phyloP scores from a whole-genome alignment of 495 filamentous ascomycete species.

The Astrothelium macrocarpum region DNA sequence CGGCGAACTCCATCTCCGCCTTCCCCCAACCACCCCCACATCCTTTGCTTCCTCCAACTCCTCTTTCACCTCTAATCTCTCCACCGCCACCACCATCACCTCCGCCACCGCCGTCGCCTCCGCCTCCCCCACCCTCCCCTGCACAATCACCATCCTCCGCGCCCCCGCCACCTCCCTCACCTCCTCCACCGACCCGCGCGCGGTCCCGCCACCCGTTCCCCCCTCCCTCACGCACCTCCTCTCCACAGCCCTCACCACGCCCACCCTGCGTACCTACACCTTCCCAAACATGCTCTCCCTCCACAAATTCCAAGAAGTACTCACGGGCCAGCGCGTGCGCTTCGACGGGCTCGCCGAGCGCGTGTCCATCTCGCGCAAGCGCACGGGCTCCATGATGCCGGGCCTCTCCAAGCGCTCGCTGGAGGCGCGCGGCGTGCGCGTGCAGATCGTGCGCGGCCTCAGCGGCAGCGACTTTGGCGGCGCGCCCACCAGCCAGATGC shows the following conservation, averaged over 20 bases:
- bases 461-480: slow-evolving; percentile 44
- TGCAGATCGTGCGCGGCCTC: slow-evolving; percentile 54
- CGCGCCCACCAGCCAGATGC: slow-evolving; percentile 44
- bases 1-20: slow-evolving; percentile 32
- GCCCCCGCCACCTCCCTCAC: slow-evolving; percentile 29
- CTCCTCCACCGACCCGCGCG: slow-evolving; percentile 25
- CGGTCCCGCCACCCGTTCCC: slow-evolving; percentile 17
- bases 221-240: slow-evolving; percentile 24
- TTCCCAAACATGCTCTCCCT: slow-evolving; percentile 45
- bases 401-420: slow-evolving; percentile 88
- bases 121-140: slow-evolving; percentile 14
- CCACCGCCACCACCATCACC: not conserved
- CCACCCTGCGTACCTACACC: slow-evolving; percentile 27
- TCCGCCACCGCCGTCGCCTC: slow-evolving; percentile 15
- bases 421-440: slow-evolving; percentile 62
- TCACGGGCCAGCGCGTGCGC: slow-evolving; percentile 52
- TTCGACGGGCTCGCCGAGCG: slow-evolving; percentile 48
- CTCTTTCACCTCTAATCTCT: not conserved
- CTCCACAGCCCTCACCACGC: slow-evolving; percentile 16
- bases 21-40: slow-evolving; percentile 14
- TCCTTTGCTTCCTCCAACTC: not conserved
- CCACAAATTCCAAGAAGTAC: slow-evolving; percentile 62
- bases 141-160: slow-evolving; percentile 28
- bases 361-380: slow-evolving; percentile 73
- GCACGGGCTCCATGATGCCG: slow-evolving; percentile 46